A percentile compares a stretch with the other conserved stretches of the same genome.
Conservation (phyloP, 2,329 filamentous ascomycete genomes). For the Fusarium nurragi region DNA sequence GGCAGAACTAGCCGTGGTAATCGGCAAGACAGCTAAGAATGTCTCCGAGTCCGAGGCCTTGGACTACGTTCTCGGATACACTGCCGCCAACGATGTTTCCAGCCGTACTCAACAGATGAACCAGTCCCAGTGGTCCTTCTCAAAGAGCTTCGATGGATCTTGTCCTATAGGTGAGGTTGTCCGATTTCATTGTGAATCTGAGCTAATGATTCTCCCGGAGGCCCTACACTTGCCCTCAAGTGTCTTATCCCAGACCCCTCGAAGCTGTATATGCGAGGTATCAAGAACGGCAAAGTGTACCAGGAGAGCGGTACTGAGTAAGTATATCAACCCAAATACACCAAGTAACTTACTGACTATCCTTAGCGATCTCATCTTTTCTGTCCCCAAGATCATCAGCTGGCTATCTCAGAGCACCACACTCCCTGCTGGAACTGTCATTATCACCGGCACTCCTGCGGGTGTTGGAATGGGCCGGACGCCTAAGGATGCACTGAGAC, state of each 20-base stretch:
- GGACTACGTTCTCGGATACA: slow-evolving; percentile 71
- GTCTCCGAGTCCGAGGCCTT: slow-evolving; percentile 65
- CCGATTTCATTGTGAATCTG: too few relatives aligned
- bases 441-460: slow-evolving; percentile 74
- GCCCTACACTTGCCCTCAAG: slow-evolving; percentile 72
- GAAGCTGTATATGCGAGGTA: slow-evolving; percentile 62
- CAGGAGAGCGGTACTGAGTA: slow-evolving; percentile 40
- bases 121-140: slow-evolving; percentile 54
- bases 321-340: slow-evolving; percentile 17
- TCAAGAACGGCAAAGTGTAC: slow-evolving; percentile 60
- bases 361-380: slow-evolving; percentile 69
- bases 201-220: slow-evolving; percentile 48
- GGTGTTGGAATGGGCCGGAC: slow-evolving; percentile 76
- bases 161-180: slow-evolving; percentile 56
- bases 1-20: slow-evolving; percentile 66
- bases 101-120: slow-evolving; percentile 43
- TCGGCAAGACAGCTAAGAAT: slow-evolving; percentile 62
- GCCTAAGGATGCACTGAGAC: slow-evolving; percentile 72
- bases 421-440: slow-evolving; percentile 68
- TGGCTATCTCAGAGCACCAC: slow-evolving; percentile 70
- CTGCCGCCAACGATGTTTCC: slow-evolving; percentile 70
- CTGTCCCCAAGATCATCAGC: slow-evolving; percentile 65
- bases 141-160: slow-evolving; percentile 66
- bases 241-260: slow-evolving; percentile 67
- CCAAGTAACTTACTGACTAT: background rate